A percentile compares a stretch with the other conserved stretches of the same genome.
phyloP scores from a whole-genome alignment of 169 alveolate genomes.

The Eimeria necatrix region DNA sequence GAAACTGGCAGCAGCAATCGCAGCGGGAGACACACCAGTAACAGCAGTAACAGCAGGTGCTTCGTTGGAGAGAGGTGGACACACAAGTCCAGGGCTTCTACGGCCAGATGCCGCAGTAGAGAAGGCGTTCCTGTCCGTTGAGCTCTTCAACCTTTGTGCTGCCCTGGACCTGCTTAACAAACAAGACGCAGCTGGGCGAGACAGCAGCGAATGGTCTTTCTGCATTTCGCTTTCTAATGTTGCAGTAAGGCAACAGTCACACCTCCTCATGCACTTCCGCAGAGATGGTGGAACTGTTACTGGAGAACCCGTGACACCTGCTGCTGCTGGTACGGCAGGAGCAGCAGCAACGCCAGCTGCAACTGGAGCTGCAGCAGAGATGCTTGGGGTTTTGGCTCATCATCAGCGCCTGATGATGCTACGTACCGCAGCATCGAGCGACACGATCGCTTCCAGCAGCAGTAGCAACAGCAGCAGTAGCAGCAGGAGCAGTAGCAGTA shows the following conservation, averaged over 20 bases:
- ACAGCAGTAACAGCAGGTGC: background rate
- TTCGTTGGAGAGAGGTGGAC: background rate
- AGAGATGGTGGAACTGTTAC: slow-evolving; percentile 25
- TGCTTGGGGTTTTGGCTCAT: slow-evolving; percentile 9
- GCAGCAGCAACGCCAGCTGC: slow-evolving; percentile 43
- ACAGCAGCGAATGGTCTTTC: slow-evolving; percentile 86
- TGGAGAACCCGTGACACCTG: slow-evolving; percentile 20
- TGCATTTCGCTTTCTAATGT: slow-evolving; percentile 83
- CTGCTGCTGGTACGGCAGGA: slow-evolving; percentile 24
- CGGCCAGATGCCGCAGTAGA: slow-evolving; percentile 60
- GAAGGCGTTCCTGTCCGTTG: slow-evolving; percentile 83
- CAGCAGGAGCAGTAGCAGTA: slow-evolving; percentile 8
- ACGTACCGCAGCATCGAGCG: background rate
- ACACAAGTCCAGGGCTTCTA: background rate
- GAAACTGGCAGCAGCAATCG: slow-evolving; percentile 18
- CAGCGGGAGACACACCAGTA: slow-evolving; percentile 28
- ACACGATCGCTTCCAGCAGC: background rate
- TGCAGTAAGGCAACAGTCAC: slow-evolving; percentile 79
- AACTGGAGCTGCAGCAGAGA: slow-evolving; percentile 11
- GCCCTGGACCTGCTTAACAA: slow-evolving; percentile 83
- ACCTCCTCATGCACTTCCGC: slow-evolving; percentile 76
- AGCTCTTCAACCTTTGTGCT: slow-evolving; percentile 84
- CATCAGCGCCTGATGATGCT: slow-evolving; percentile 56
- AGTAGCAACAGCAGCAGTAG: slow-evolving; percentile 6
- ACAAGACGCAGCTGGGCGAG: slow-evolving; percentile 86